Evolutionary conservation across 495 filamentous ascomycete genomes (phyloP).

Genomic region (Chaetomium tenue): DNA sequence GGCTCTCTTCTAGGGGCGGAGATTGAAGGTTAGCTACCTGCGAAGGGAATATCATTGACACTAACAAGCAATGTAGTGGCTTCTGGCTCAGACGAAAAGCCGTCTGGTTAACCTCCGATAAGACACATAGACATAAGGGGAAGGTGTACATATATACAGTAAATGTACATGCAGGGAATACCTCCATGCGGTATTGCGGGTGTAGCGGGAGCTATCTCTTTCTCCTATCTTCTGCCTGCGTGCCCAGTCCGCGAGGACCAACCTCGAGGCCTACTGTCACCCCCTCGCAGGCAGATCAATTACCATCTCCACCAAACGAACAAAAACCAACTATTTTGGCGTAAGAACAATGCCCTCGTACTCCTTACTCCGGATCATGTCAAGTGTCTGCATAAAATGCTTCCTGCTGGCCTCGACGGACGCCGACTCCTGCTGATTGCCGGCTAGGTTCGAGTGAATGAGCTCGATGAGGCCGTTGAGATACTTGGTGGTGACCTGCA

Average conservation of each 20-base stretch:
- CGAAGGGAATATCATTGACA: no score
- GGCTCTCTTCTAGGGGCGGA: no score
- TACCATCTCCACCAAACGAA: not conserved
- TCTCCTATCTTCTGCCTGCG: not conserved
- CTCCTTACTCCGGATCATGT: conserved; percentile 85
- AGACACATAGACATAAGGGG: not conserved
- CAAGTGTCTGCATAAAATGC: conserved; percentile 91
- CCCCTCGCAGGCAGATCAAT: not conserved
- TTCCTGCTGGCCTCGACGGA: conserved; percentile 79
- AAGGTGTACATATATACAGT: conserved; percentile 27
- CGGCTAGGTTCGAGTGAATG: conserved; percentile 86
- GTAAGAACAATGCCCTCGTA: conserved; percentile 87
- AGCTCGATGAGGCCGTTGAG: conserved; percentile 97
- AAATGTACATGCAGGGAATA: conserved; percentile 22
- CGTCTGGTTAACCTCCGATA: not conserved
- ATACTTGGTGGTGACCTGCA: conserved; percentile 90
- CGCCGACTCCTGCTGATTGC: conserved; percentile 76
- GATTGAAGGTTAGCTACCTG: no score
- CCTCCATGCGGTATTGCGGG: not conserved
- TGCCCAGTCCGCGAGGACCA: no score
- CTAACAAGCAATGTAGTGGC: no score
- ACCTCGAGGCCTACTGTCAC: not conserved
- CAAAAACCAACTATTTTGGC: conserved; percentile 50
- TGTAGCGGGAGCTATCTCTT: not conserved
- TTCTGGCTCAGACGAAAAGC: not conserved